phyloP scores from a whole-genome alignment of 2,329 filamentous ascomycete genomes.

The Blastomyces percursus region DNA sequence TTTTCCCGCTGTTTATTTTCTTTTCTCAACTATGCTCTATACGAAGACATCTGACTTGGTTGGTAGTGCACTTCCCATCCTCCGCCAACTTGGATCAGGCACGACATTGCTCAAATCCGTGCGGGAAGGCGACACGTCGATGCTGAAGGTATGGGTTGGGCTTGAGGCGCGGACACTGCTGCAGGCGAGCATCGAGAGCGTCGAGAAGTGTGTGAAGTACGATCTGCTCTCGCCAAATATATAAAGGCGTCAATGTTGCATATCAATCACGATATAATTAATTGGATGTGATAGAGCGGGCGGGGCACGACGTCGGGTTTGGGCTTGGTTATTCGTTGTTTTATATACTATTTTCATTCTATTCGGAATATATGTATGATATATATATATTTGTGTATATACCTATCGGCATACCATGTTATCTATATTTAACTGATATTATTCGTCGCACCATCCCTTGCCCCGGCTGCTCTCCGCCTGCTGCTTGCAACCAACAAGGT shows the following conservation, averaged over 20 bases:
- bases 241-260: conserved; percentile 29
- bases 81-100: conserved; percentile 68
- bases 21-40: not conserved
- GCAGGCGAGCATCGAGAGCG: conserved; percentile 80
- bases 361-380: no score
- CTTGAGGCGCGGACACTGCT: conserved; percentile 80
- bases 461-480: not conserved
- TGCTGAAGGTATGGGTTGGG: conserved; percentile 85
- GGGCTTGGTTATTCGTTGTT: not conserved
- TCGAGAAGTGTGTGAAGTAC: conserved; percentile 82
- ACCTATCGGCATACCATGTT: not conserved
- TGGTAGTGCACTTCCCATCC: conserved; percentile 72
- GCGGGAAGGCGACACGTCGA: conserved; percentile 63
- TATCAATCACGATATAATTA: not conserved
- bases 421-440: not conserved
- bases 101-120: conserved; percentile 48
- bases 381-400: not conserved
- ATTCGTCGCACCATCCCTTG: not conserved
- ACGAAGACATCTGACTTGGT: conserved; percentile 8
- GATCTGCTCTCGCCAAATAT: conserved; percentile 82
- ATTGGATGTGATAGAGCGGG: not conserved
- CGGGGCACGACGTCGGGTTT: not conserved
- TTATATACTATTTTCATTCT: not conserved
- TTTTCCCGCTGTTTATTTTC: not conserved
- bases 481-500: not conserved